Evolutionary conservation across 1,284 basidiomycete genomes (phyloP).

Genomic region (Papiliotrema laurentii): DNA sequence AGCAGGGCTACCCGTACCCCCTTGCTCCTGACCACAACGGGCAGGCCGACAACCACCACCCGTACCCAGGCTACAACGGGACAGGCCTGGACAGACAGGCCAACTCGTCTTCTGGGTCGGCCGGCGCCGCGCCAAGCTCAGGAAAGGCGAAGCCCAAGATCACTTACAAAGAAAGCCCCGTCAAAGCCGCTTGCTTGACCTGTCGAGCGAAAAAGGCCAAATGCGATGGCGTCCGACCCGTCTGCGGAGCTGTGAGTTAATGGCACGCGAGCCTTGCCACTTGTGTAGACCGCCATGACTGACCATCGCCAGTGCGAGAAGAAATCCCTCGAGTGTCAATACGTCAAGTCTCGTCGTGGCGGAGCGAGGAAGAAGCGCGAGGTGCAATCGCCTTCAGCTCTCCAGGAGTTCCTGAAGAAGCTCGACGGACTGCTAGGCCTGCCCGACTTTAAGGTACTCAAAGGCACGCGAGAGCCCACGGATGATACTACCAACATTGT

Average conservation of each 20-base stretch:
- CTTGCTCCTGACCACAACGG: not conserved
- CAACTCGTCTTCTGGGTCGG: too few species aligned
- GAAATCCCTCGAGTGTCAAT: slow-evolving; percentile 44
- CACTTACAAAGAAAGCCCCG: slow-evolving; percentile 26
- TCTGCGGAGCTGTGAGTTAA: slow-evolving; percentile 45
- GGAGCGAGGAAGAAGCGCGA: slow-evolving; percentile 46
- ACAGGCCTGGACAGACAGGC: not conserved
- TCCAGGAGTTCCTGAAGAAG: slow-evolving; percentile 41
- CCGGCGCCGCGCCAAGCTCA: not conserved
- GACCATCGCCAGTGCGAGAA: slow-evolving; percentile 33
- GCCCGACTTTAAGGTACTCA: slow-evolving; percentile 20
- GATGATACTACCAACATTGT: slow-evolving; percentile 40
- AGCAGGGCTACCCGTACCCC: not conserved
- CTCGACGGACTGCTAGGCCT: slow-evolving; percentile 37
- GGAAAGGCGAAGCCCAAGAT: slow-evolving; percentile 1
- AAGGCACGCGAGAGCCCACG: slow-evolving; percentile 11
- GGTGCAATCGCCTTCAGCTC: slow-evolving; percentile 32
- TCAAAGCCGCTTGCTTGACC: slow-evolving; percentile 46
- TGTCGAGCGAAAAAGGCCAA: slow-evolving; percentile 47
- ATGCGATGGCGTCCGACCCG: slow-evolving; percentile 45
- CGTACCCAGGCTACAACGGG: not conserved
- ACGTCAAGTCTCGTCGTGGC: slow-evolving; percentile 46
- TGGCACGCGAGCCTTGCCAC: not conserved
- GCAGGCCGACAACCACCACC: not conserved
- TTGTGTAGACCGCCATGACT: too few species aligned